Evolutionary conservation across 768 basidiomycete species (phyloP).

Genomic region (Phylloporus sp.): DNA sequence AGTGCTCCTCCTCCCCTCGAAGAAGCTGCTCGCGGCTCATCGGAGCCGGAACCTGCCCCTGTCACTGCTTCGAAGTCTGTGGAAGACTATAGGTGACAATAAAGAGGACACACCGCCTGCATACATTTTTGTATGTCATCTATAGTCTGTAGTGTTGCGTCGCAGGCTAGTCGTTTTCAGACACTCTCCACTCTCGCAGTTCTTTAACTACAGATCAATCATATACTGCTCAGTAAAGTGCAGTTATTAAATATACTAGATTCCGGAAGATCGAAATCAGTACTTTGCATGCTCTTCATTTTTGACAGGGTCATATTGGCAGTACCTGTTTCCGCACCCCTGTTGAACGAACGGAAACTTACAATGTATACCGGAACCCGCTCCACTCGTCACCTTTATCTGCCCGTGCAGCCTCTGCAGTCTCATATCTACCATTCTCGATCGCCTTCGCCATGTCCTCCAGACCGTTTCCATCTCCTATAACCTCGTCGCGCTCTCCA

Average conservation of each 20-base stretch:
- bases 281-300: too few relatives aligned
- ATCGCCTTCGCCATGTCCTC: constrained; percentile 26
- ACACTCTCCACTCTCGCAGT: constrained; percentile 5
- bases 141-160: constrained; percentile 38
- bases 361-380: constrained; percentile 65
- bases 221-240: not conserved
- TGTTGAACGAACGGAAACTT: not conserved
- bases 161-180: constrained; percentile 35
- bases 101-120: constrained; percentile 1
- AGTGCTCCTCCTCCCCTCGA: constrained; percentile 66
- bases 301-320: too few relatives aligned
- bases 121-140: constrained; percentile 19
- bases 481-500: constrained; percentile 64
- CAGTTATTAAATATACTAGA: too few relatives aligned
- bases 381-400: constrained; percentile 71
- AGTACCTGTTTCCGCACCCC: not conserved
- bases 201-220: too few relatives aligned
- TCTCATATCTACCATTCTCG: constrained; percentile 52
- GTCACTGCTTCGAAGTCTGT: constrained; percentile 41
- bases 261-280: too few relatives aligned
- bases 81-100: constrained; percentile 24
- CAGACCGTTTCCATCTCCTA: constrained; percentile 45
- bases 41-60: constrained; percentile 45
- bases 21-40: constrained; percentile 35
- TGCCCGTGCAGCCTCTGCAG: constrained; percentile 49